Evolutionary conservation across 345 rosid species (phyloP).

Genomic region (Pelargonium nanum): DNA sequence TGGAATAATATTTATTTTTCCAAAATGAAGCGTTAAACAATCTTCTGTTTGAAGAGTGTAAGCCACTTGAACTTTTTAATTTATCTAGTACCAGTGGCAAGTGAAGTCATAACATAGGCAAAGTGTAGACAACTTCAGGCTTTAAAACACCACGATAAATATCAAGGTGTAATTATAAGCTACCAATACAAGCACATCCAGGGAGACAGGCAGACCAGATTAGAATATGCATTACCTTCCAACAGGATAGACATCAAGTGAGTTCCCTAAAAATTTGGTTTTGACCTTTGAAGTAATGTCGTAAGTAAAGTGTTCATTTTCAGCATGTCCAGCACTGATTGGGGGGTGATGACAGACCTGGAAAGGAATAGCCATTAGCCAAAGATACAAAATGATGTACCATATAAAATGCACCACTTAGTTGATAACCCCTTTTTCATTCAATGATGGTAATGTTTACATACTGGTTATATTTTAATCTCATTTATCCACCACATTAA

Average conservation of each 20-base stretch:
- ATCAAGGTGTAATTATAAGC: neutral
- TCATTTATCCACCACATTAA: too few relatives aligned
- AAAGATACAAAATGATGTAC: neutral
- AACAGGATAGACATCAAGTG: slow-evolving; percentile 59
- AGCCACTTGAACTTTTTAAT: neutral
- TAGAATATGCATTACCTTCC: slow-evolving; percentile 36
- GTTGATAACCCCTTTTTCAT: too few relatives aligned
- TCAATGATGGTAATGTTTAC: neutral
- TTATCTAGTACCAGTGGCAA: neutral
- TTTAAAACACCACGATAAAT: neutral
- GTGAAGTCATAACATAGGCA: neutral
- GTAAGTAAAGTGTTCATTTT: slow-evolving; percentile 74
- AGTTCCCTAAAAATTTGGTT: slow-evolving; percentile 76
- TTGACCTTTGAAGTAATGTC: slow-evolving; percentile 77
- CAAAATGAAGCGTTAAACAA: too few relatives aligned
- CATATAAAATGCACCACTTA: too few relatives aligned
- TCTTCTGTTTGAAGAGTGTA: neutral
- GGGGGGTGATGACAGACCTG: slow-evolving; percentile 97
- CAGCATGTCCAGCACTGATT: slow-evolving; percentile 88
- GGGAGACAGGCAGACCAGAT: neutral
- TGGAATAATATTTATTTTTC: neutral
- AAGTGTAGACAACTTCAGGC: neutral
- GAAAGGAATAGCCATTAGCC: slow-evolving; percentile 6
- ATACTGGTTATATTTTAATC: neutral
- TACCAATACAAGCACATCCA: neutral